Base-by-base conservation (phyloP, 805 yeast species). In the Yamadazyma sp. region DNA sequence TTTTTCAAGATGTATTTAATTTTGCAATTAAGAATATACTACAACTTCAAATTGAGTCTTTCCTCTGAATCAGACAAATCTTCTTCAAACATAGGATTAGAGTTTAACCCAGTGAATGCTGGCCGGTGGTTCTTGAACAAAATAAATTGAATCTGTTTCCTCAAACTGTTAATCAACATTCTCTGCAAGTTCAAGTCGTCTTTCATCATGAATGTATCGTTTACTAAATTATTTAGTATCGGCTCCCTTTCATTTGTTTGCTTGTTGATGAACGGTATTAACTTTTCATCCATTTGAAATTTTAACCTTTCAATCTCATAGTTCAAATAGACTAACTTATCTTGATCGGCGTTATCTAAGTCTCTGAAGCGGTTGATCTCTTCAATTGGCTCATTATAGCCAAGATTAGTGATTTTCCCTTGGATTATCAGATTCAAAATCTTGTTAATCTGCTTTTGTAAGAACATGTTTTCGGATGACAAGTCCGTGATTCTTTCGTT, bases 91-190 rank as follows among this genome's bases (percentile, higher is more conserved):
- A 28, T 32, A 18, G 41, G 24, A 41, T 26, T 34, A 13, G 32
- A 12, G 17, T 28, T 32, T 28, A 41, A 24, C 3, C 46, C 46
- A 33, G 28, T 30, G 22, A 43, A 43, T 12, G 46, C 12, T 9
- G 44, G 48, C 23, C 71, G 49, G 28, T 71, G 60, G 40, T 75
- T 60, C 14, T 68, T 65, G 40, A 73, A 62, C 36, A 73, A 40
- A 44, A 75, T 55, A 43, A 69, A 75, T 44, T 74, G 80, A 22
- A 75, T 53, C 46, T 75, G 80, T 42, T 75, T 77, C 23, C 79
- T 50, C 13, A 75, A 45, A 35, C 74, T 70, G 44, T 64, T 68
- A 30, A 75, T 53, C 22, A 67, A 55, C 37, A 69, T 51, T 35
- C 77, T 49, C 41, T 74, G 79, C 35, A 60, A 52, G 40, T 62